A percentile compares a stretch with the other conserved stretches of the same genome.
These are phyloP conservation scores for Annulohypoxylon truncatum DNA, from an alignment of 2,329 filamentous ascomycete genomes.

Conservation along the genomic window DNA sequence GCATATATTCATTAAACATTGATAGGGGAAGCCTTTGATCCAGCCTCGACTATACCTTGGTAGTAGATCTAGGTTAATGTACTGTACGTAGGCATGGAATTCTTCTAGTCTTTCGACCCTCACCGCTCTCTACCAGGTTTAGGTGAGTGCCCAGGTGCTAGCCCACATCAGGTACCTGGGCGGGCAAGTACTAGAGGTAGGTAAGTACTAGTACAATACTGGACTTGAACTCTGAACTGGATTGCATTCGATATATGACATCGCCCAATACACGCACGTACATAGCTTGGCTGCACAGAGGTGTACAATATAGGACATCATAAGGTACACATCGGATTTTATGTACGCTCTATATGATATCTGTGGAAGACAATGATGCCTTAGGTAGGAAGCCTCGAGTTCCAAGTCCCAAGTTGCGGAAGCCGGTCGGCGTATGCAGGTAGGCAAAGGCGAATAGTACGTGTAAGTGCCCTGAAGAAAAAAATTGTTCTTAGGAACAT, in stretches of 20 bases:
- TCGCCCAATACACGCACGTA: slow-evolving; percentile 14
- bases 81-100: slow-evolving; percentile 11
- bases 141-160: slow-evolving; percentile 3
- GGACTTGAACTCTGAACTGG: slow-evolving; percentile 8
- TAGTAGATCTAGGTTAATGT: slow-evolving; percentile 8
- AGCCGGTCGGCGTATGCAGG: slow-evolving; percentile 2
- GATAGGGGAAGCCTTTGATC: slow-evolving; percentile 10
- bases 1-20: slow-evolving; percentile 22
- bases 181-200: slow-evolving; percentile 17
- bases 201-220: slow-evolving; percentile 22
- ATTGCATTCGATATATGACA: slow-evolving; percentile 17
- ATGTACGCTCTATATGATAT: not conserved
- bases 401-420: not conserved
- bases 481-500: slow-evolving; percentile 13
- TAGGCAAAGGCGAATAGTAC: slow-evolving; percentile 3
- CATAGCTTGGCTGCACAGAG: slow-evolving; percentile 12
- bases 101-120: slow-evolving; percentile 17
- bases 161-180: slow-evolving; percentile 23
- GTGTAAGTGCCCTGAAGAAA: slow-evolving; percentile 20
- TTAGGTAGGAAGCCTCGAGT: slow-evolving; percentile 11
- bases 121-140: slow-evolving; percentile 38
- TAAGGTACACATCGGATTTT: slow-evolving; percentile 11
- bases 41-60: not conserved
- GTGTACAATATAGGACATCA: not conserved
- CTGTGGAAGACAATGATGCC: not conserved